Evolutionary conservation across 2,329 filamentous ascomycete species (phyloP).

Genomic region (Beauveria sp.): DNA sequence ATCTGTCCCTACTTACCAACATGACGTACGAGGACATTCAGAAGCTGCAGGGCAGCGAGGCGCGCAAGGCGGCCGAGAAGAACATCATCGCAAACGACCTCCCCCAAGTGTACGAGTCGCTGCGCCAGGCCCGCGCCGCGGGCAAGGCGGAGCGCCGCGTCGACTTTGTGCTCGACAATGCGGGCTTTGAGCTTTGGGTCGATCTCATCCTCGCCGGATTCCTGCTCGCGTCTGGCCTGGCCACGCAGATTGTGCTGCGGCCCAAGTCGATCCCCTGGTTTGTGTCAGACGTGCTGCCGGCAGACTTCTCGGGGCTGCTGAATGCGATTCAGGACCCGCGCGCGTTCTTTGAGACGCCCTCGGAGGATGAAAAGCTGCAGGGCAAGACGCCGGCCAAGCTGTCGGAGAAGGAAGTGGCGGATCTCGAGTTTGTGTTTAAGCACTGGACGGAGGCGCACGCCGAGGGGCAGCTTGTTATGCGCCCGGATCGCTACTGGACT

Average conservation of each 20-base stretch:
- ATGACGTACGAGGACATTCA: constrained; percentile 94
- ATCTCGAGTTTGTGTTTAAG: constrained; percentile 70
- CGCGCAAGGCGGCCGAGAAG: constrained; percentile 77
- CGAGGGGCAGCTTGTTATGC: constrained; percentile 74
- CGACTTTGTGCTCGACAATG: constrained; percentile 94
- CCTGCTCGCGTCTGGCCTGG: constrained; percentile 73
- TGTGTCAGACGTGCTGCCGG: constrained; percentile 86
- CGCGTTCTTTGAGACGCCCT: constrained; percentile 67
- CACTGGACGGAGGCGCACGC: constrained; percentile 75
- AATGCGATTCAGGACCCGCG: constrained; percentile 70
- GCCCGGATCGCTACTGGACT: constrained; percentile 90
- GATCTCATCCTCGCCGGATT: constrained; percentile 90
- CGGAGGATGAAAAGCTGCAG: constrained; percentile 55
- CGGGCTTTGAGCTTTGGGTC: constrained; percentile 94
- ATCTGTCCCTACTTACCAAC: constrained; percentile 82
- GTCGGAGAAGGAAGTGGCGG: constrained; percentile 55
- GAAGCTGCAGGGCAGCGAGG: constrained; percentile 83
- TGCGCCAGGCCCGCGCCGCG: constrained; percentile 56
- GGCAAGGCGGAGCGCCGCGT: constrained; percentile 65
- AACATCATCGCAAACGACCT: constrained; percentile 92
- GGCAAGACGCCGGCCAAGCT: constrained; percentile 54
- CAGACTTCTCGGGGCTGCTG: constrained; percentile 77
- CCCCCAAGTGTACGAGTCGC: constrained; percentile 57
- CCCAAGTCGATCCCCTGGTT: constrained; percentile 98
- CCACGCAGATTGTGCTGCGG: constrained; percentile 79